Evolutionary conservation across 805 yeast species (phyloP), one percentile per base, ranked within the genome.

Genomic region (Helenozyma baotianmanensis): DNA sequence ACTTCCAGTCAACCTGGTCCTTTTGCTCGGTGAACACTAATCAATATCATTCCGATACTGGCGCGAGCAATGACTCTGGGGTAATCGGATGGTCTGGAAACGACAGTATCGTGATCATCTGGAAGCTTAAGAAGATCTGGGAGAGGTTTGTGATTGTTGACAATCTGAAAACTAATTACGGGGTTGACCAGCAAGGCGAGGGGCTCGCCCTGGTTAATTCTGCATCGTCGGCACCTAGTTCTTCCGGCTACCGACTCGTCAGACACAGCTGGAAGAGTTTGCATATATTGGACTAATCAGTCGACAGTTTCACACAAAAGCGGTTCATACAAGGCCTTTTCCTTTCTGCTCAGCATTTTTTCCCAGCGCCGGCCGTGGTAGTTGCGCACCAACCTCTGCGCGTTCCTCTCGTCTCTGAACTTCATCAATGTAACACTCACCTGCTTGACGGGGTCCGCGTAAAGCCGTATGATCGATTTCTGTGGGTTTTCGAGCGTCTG

Each of bases 1-100:
- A 88, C 53, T 83, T 89, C 57, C 76, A 81, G 32, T 80, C 90
- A 2, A 81, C 83, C 11, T 89, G 96, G 96, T 80, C 92, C 25
- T 85, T 82, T 61, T 85, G 86, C 32, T 82, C 90, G 0, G 67
- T 76, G 11, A 81, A 84, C 47, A 70, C 75, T 13, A 61, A 60
- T 35, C 58, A 62, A 31, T 64, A 62, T 36, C 69, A 62, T 35
- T 24, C 45, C 4, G 42, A 58, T 15, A 29, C 30, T 21, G 28
- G 38, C 13, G 25, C 41, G 32, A 15, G 51, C 30, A 31, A 35
- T 18, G 70, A 64, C 36, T 40, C 45, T 12, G 72, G 70, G 2
- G 54, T 53, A 2, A 21, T 66, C 16, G 95, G 90, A 1, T 86
- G 95, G 95, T 68, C 80, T 1, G 79, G 79, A 6, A 87, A 84